Conservation (phyloP, 176 grass and related monocot genomes). For the Sorghum bicolor region Sorghum_bicolor_NCBIv3 NC_012878.2:49400501-49401000, state of each 20-base stretch:
- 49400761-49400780: no score
- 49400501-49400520: conserved; percentile 41
- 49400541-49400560: conserved; percentile 30
- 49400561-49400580: conserved; percentile 32
- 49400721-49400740: no score
- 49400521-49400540: conserved; percentile 32
- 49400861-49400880: no score
- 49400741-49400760: no score
- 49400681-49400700: neutral
- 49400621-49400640: conserved; percentile 9
- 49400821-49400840: no score
- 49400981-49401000: conserved; percentile 1
- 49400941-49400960: neutral
- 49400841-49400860: no score
- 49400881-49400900: neutral
- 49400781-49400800: no score
- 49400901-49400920: neutral
- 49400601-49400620: neutral
- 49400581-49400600: conserved; percentile 1
- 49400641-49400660: conserved; percentile 21
- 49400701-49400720: no score
- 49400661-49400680: conserved; percentile 3
- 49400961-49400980: neutral
- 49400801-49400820: no score
- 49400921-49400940: neutral